Percentiles rank a stretch among this genome's conserved stretches.
Evolutionary conservation across 78 protist species (phyloP).

Genomic region (Tieghemostelium lacteum): DNA sequence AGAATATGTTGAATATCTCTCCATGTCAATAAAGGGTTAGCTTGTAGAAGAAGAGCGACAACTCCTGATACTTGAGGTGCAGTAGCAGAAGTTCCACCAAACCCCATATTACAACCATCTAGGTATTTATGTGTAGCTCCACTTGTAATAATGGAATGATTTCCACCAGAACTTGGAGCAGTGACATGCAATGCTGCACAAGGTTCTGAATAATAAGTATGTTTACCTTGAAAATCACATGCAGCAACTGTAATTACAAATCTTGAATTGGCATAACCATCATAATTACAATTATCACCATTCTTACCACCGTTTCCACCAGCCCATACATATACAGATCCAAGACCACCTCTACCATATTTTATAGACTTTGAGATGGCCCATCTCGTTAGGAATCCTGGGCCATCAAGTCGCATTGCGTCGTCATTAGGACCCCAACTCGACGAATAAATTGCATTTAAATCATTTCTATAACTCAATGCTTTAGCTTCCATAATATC

Average conservation of each 20-base stretch:
- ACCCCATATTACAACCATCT: not conserved
- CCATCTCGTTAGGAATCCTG: not conserved
- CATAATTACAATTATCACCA: constrained; percentile 50
- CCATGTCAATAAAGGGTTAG: constrained; percentile 29
- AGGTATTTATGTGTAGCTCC: not conserved
- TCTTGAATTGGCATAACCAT: constrained; percentile 46
- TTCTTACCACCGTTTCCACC: constrained; percentile 15
- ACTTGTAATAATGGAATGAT: not conserved
- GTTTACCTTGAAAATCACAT: constrained; percentile 8
- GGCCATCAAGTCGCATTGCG: constrained; percentile 14
- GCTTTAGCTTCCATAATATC: constrained; percentile 26
- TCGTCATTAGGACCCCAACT: constrained; percentile 58
- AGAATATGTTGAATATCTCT: constrained; percentile 42
- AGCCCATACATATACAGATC: constrained; percentile 38
- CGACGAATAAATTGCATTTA: constrained; percentile 12
- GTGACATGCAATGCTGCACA: constrained; percentile 18
- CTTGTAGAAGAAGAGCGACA: not conserved
- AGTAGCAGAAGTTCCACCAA: constrained; percentile 38
- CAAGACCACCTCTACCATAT: constrained; percentile 13
- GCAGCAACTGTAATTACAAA: constrained; percentile 25
- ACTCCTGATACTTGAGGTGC: constrained; percentile 70
- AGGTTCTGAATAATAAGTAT: not conserved
- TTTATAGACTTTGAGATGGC: not conserved
- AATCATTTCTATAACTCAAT: not conserved
- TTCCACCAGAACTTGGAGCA: constrained; percentile 11